Evolutionary conservation across 148 eudicot species (phyloP), one percentile per base, ranked within the genome.

Genomic region (Agrostemma githago): DNA sequence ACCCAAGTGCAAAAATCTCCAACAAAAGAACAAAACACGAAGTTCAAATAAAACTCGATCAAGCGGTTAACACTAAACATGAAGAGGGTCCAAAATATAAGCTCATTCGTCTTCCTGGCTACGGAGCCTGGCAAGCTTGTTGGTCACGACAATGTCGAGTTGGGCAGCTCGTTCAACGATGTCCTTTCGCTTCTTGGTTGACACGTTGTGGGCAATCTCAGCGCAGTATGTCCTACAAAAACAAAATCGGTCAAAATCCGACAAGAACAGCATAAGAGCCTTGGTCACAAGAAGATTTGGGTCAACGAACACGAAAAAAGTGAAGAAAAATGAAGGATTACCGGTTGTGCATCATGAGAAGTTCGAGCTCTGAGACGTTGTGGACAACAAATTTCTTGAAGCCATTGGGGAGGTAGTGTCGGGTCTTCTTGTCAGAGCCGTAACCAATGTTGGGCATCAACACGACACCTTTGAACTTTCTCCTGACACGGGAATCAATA

Each of bases 321-420:
- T 11, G 9, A 41, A 10, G 5, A 38, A 7, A 16, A n/a, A n/a
- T n/a, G n/a, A n/a, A n/a, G n/a, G n/a, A 15, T 59, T 16, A 73
- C 76, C 76, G 62, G 76, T 82, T 82, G 81, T 82, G 84, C 81
- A 82, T 82, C 84, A 82, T 82, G 63, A 82, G 76, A 57, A 82
- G 75, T 67, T 82, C 84, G 3, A 82, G 78, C 69, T 82, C 84
- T 38, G 72, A 42, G 40, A 78, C 78, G 41, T 82, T 78, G 84
- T 77, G 80, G 60, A 81, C 83, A 37, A 81, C 80, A 54, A 81
- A 81, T n/a, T 81, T 81, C 78, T 81, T 81, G 72, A 81, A 81
- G 20, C 84, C 81, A n/a, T 73, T 81, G 2, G 84, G 81, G 15
- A 81, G 78, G 51, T 67, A 81, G 74, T 81, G 84, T 41, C 81